These are phyloP conservation scores for Hypoxylon sp. DNA, from an alignment of 2,329 filamentous ascomycete species.

Conservation along the genomic window DNA sequence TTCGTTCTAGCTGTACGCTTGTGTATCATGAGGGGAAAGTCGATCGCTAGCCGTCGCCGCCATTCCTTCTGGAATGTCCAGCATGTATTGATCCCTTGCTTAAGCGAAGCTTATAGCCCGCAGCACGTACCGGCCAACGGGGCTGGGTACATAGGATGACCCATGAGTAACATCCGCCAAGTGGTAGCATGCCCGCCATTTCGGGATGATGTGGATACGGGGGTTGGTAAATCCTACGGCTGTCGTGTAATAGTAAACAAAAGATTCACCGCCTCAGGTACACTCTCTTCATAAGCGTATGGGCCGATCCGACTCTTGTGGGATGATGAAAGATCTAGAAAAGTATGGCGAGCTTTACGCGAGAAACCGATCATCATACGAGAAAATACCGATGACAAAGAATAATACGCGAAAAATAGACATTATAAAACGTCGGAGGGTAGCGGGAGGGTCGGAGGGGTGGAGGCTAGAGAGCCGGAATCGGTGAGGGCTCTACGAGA, in stretches of 20 bases:
- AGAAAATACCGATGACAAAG: conserved; percentile 30
- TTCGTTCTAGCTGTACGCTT: conserved; percentile 8
- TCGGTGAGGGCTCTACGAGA: conserved; percentile 19
- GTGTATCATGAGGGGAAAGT: conserved; percentile 6
- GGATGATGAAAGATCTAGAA: conserved; percentile 9
- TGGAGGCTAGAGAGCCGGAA: conserved; percentile 16
- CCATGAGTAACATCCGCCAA: conserved; percentile 7
- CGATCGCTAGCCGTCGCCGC: conserved; percentile 15
- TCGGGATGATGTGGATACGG: conserved; percentile 14
- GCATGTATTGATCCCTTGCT: conserved; percentile 12
- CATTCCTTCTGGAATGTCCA: conserved; percentile 28
- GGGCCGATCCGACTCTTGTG: conserved; percentile 13
- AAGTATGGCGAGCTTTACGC: conserved; percentile 11
- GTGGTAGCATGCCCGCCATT: conserved; percentile 20
- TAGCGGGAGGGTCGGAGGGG: conserved; percentile 12
- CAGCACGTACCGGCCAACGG: conserved; percentile 12
- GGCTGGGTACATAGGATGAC: conserved; percentile 13
- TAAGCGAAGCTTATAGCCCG: conserved; percentile 34
- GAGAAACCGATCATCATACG: conserved; percentile 30
- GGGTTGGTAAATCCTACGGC: conserved; percentile 32
- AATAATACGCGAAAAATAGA: conserved; percentile 27
- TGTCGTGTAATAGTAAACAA: conserved; percentile 27
- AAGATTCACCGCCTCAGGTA: conserved; percentile 39
- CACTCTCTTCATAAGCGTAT: conserved; percentile 3
- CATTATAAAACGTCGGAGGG: conserved; percentile 23